Conservation (phyloP, 2,329 filamentous ascomycete genomes). For the Ophiostoma ulmi region DNA sequence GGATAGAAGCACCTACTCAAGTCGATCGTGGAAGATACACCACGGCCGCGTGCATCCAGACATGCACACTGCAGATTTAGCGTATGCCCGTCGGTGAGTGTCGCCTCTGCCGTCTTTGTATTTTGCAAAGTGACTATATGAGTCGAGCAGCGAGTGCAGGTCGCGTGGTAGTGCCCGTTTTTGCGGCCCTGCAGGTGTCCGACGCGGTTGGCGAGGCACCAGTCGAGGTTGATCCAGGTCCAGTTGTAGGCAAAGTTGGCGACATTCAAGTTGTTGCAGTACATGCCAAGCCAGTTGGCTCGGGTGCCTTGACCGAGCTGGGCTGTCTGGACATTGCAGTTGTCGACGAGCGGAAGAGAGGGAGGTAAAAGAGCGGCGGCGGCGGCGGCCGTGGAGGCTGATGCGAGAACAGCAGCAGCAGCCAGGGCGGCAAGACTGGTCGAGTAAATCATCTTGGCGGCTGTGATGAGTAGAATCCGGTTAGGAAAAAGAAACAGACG, state of each 20-base stretch:
- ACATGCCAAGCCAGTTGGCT: conserved; percentile 37
- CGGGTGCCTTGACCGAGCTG: conserved; percentile 32
- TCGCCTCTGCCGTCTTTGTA: background rate
- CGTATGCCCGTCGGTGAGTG: conserved; percentile 18
- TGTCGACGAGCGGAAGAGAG: background rate
- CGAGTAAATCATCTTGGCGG: background rate
- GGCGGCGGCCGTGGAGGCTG: background rate
- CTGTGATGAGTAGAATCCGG: background rate
- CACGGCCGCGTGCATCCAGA: conserved; percentile 19
- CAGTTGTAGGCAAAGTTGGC: conserved; percentile 38
- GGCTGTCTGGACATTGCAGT: conserved; percentile 37
- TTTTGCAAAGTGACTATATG: background rate
- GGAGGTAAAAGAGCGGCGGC: background rate
- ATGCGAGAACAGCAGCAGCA: background rate
- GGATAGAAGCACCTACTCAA: conserved; percentile 28
- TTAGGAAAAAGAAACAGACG: background rate
- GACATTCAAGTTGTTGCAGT: conserved; percentile 39
- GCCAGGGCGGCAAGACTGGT: background rate
- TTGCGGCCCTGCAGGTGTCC: conserved; percentile 28
- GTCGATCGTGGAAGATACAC: conserved; percentile 26
- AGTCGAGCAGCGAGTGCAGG: conserved; percentile 29
- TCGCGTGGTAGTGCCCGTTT: conserved; percentile 29
- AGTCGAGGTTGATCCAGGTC: conserved; percentile 39
- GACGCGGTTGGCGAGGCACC: conserved; percentile 32
- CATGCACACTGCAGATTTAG: conserved; percentile 31